Evolutionary conservation across 495 filamentous ascomycete genomes (phyloP).

Genomic region (Talaromyces ruber): DNA sequence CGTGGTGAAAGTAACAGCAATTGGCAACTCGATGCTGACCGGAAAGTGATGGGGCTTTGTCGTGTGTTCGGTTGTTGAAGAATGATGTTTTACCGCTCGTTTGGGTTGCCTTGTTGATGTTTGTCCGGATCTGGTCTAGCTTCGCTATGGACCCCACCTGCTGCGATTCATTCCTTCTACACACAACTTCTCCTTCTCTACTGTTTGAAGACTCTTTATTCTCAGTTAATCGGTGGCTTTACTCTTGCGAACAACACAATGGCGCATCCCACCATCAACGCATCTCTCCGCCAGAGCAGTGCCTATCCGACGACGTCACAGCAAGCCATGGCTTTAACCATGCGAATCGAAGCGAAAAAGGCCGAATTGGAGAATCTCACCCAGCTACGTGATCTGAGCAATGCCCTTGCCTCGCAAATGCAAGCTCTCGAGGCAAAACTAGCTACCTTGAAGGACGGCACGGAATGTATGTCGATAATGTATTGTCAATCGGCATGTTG

Average conservation of each 20-base stretch:
- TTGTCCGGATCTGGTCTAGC: constrained; percentile 29
- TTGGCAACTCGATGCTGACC: background rate
- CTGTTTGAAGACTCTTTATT: background rate
- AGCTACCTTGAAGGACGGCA: constrained; percentile 79
- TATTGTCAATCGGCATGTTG: background rate
- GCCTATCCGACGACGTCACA: constrained; percentile 36
- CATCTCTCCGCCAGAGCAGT: constrained; percentile 28
- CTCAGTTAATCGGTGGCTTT: background rate
- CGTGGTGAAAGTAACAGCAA: background rate
- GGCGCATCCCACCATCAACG: constrained; percentile 20
- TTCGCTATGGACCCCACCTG: constrained; percentile 6
- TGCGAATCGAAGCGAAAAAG: constrained; percentile 89
- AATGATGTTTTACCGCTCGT: background rate
- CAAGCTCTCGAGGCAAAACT: constrained; percentile 82
- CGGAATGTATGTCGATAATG: constrained; percentile 57
- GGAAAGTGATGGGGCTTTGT: background rate
- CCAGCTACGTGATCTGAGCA: constrained; percentile 82
- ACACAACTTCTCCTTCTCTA: background rate
- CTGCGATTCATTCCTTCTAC: background rate
- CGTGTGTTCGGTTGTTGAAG: background rate
- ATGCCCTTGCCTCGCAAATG: constrained; percentile 83
- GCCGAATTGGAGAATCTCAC: constrained; percentile 84
- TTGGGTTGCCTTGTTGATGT: constrained; percentile 27
- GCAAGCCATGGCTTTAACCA: constrained; percentile 73
- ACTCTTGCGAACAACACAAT: constrained; percentile 10